Conservation (phyloP, 495 filamentous ascomycete species). For the Hyaloscypha finlandica region DNA sequence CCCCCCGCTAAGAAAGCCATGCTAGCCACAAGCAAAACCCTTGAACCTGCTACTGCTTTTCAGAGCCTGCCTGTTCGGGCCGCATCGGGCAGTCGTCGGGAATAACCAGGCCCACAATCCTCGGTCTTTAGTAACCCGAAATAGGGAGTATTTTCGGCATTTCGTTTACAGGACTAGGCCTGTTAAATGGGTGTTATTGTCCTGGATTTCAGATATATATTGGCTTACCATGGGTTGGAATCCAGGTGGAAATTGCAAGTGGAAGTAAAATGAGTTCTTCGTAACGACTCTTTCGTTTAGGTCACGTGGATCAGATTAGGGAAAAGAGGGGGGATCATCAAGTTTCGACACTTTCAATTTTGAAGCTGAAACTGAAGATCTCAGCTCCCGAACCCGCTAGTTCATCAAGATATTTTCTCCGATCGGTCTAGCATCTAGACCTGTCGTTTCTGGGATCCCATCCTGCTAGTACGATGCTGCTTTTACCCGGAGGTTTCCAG, state of each 20-base stretch:
- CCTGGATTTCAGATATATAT: not conserved
- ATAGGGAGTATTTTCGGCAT: too few relatives aligned
- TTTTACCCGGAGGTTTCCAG: too few relatives aligned
- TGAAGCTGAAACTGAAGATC: too few relatives aligned
- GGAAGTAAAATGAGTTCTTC: not conserved
- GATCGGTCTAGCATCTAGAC: too few relatives aligned
- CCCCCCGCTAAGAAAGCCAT: not conserved
- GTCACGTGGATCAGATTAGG: not conserved
- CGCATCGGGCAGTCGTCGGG: not conserved
- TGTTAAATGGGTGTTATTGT: not conserved
- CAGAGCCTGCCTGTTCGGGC: not conserved
- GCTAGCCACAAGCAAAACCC: not conserved
- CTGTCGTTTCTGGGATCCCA: too few relatives aligned
- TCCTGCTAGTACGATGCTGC: too few relatives aligned
- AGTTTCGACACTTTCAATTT: too few relatives aligned
- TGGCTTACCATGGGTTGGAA: not conserved
- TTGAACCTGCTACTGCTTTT: not conserved
- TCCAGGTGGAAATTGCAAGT: not conserved
- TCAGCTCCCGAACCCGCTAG: too few relatives aligned
- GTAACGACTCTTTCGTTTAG: not conserved
- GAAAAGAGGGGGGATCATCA: too few relatives aligned
- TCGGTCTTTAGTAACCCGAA: too few relatives aligned
- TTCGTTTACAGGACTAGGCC: too few relatives aligned
- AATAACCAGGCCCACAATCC: not conserved
- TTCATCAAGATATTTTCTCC: too few relatives aligned